Evolutionary conservation across 139 green algal genomes (phyloP), one percentile per base, ranked within the genome.

Genomic region (Desmodesmus armatus): DNA sequence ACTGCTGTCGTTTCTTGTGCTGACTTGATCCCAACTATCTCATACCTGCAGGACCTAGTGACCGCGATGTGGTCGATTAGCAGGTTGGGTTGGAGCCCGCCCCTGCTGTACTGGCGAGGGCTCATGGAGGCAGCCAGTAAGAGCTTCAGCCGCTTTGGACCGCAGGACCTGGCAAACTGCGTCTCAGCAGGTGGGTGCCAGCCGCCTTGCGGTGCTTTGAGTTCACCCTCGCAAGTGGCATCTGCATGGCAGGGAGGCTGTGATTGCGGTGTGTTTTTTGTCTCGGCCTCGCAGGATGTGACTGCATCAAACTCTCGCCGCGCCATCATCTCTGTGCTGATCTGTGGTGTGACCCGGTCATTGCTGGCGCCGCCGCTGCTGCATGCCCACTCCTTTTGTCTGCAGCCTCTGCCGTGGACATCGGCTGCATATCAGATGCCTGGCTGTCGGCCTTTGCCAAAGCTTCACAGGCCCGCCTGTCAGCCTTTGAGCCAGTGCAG

Each of bases 51-150:
- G 67, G 80, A 86, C 35, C 49, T 79, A 29, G 80, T 71, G 5
- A 86, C 71, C 31, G 67, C 80, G 21, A 69, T 79, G 80, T 86
- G 80, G 80, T 66, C 80, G 2, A 49, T 70, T 25, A 70, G 49
- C 66, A 33, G 47, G 49, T 73, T 86, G 80, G 44, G n/a, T 1
- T 86, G 80, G 80, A 69, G 51, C 47, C 80, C 80, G 2, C 80
- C 80, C 11, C 29, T 78, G 80, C 67, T 78, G 67, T 86, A 73
- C 67, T 86, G 80, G 80, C 25, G 40, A 4, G 80, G 49, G 1
- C 67, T 86, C 35, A 47, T 86, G 44, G 35, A 53, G 3, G 80
- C 80, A 39, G 78, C 78, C 25, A 23, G 60, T 19, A 7, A n/a
- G 17, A 55, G 21, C 31, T 77, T 75, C 37, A 53, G 29, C 41